Evolutionary conservation across 1,284 basidiomycete species (phyloP), one percentile per base, ranked within the genome.

Genomic region (Agaricales sp.): DNA sequence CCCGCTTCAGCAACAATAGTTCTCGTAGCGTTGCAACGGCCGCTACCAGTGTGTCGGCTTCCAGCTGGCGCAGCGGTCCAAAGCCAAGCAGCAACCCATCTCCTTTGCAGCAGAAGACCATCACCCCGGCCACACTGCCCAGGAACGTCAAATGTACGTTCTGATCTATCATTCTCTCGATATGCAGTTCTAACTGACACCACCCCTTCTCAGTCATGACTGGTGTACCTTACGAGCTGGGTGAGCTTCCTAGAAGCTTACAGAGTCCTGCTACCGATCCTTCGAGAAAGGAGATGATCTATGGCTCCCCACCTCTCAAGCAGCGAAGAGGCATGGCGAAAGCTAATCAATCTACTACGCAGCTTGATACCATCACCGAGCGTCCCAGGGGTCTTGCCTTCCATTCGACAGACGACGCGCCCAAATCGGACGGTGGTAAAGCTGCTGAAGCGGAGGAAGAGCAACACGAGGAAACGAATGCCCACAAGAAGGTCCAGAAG

Each of bases 81-180:
- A 54, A 52, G 49, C 49, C 51, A 26, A 46, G 53, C n/a, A 39
- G 49, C 54, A 69, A 68, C 58, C 64, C 41, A 55, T 59, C 44
- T 55, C 61, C 47, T 45, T 61, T 46, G 62, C 50, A 52, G 38
- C 48, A 38, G 38, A 41, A 54, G 55, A 65, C 54, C 64, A 67
- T 52, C 52, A 35, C 30, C 30, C 30, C 30, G 30, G 30, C 64
- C 47, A 57, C 64, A 24, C 56, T 77, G 21, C 82, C 85, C 49
- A 75, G 80, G 67, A 89, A 88, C 61, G 71, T 89, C 69, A 90
- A 90, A 73, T 69, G 87, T 90, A 61, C 66, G 82, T 77, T 46
- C 47, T 24, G 22, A n/a, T 38, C 14, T 44, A 52, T 46, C 46
- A n/a, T 48, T 43, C 30, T 46, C 45, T 59, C 47, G 54, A 53